phyloP scores from a whole-genome alignment of 2,329 filamentous ascomycete species.

The Penicillium sp. region DNA sequence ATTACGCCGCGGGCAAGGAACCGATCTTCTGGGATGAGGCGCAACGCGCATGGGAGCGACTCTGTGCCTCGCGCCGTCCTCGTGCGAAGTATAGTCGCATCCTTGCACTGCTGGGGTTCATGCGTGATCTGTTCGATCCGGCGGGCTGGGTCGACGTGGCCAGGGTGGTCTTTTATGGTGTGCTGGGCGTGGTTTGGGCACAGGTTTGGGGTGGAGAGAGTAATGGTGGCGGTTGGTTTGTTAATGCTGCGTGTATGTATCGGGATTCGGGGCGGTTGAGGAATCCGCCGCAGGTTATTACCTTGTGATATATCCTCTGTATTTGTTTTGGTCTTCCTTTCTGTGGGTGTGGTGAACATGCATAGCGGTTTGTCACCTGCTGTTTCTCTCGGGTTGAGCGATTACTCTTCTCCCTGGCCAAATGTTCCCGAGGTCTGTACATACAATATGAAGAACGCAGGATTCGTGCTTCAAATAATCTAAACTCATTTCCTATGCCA shows the following conservation, averaged over 20 bases:
- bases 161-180: constrained; percentile 54
- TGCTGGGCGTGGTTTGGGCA: constrained; percentile 61
- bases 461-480: not conserved
- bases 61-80: constrained; percentile 47
- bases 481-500: not conserved
- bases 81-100: constrained; percentile 26
- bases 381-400: not conserved
- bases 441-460: not conserved
- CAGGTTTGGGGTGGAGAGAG: constrained; percentile 58
- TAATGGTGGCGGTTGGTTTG: constrained; percentile 50
- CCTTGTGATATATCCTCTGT: constrained; percentile 21
- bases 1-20: constrained; percentile 71
- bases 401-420: not conserved
- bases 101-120: constrained; percentile 26
- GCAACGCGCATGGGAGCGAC: constrained; percentile 70
- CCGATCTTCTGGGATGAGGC: constrained; percentile 72
- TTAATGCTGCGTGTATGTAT: constrained; percentile 59
- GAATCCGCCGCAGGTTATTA: constrained; percentile 42
- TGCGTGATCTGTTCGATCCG: constrained; percentile 40
- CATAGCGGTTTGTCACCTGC: not conserved
- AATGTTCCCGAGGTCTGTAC: not conserved
- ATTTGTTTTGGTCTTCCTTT: not conserved
- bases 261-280: constrained; percentile 35
- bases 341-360: not conserved
- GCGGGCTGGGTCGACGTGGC: constrained; percentile 51